Percentiles rank a stretch among this genome's conserved stretches.
Conservation (phyloP, 139 green algal genomes). For the Chloropicon primus region DNA sequence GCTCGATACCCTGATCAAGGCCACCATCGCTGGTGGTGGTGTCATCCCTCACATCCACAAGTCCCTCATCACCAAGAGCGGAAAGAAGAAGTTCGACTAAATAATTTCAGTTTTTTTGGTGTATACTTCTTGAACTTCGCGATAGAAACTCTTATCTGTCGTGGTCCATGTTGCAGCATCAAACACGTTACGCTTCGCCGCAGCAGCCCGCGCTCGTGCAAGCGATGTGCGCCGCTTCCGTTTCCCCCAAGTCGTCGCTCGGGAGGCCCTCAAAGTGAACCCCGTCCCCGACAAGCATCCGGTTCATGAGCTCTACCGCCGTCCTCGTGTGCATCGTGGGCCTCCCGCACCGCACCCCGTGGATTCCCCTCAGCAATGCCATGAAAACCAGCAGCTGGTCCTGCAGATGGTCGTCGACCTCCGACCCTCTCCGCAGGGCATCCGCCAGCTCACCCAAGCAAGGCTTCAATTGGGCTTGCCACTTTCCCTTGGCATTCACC, state of each 20-base stretch:
- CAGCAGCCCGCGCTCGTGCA: too few relatives aligned
- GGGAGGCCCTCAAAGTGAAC: neutral
- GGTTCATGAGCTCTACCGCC: neutral
- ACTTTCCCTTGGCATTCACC: neutral
- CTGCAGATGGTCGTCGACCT: neutral
- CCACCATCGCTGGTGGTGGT: slow-evolving; percentile 95
- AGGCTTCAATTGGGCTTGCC: neutral
- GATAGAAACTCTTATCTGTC: too few relatives aligned
- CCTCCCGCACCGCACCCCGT: neutral
- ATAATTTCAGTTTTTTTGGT: too few relatives aligned
- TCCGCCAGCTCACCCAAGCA: neutral
- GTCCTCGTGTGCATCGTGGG: neutral
- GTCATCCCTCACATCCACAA: slow-evolving; percentile 99
- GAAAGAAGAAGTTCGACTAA: slow-evolving; percentile 19
- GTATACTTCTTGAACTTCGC: too few relatives aligned
- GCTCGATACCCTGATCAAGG: slow-evolving; percentile 99
- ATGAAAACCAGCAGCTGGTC: neutral
- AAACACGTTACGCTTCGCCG: too few relatives aligned
- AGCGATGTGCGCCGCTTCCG: too few relatives aligned
- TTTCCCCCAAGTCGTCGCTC: too few relatives aligned
- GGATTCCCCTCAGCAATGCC: neutral
- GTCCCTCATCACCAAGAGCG: slow-evolving; percentile 65
- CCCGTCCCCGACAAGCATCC: neutral
- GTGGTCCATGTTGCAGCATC: too few relatives aligned
- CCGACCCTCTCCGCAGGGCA: neutral